Base-by-base conservation (phyloP, 768 basidiomycete genomes). In the Punctularia strigosozonata region DNA sequence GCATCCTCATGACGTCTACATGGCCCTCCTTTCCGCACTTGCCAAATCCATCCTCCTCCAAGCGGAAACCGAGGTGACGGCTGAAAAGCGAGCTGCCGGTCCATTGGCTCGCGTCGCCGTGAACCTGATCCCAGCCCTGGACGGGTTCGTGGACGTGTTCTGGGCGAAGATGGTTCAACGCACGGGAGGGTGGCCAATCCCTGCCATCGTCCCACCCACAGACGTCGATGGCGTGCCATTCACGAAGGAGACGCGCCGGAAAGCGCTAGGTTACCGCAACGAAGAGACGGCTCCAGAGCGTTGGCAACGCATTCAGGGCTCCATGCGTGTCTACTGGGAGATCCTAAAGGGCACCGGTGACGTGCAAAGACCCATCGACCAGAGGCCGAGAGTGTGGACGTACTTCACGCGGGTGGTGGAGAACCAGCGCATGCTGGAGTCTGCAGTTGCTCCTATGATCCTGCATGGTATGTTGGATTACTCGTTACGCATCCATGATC, bases 31-130 rank as follows among this genome's bases (percentile, higher is more conserved):
- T 32, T 91, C 86, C 17, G 82, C 90, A n/a, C 72, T 97, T 28
- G 67, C 88, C 34, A 97, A 98, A 54, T 66, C 77, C 14, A 79
- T 98, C 43, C 69, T 97, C 31, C 68, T 85, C 24, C 94, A 97
- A 62, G 91, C 91, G 14, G 91, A 95, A 62, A 83, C 80, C 0
- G 94, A 98, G 58, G 86, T 94, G 6, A 76, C 83, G 1, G 90
- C 91, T 2, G 86, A 92, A 58, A 78, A 83, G 50, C 76, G 77
- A 22, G 82, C 83, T 18, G 91, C 90, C 0, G 66, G 70, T 25
- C 94, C 94, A 0, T 71, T 99, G 18, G 87, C 85, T 0, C 71
- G 74, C 23, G 75, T 95, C 8, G 60, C 85, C 3, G 69, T 82
- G 45, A 77, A 72, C 44, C 66, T 97, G 22, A 68, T 90, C 39